A percentile compares a stretch with the other conserved stretches of the same genome.
Evolutionary conservation across 495 filamentous ascomycete species (phyloP).

Genomic region (Hyphodiscus hymeniophilus): DNA sequence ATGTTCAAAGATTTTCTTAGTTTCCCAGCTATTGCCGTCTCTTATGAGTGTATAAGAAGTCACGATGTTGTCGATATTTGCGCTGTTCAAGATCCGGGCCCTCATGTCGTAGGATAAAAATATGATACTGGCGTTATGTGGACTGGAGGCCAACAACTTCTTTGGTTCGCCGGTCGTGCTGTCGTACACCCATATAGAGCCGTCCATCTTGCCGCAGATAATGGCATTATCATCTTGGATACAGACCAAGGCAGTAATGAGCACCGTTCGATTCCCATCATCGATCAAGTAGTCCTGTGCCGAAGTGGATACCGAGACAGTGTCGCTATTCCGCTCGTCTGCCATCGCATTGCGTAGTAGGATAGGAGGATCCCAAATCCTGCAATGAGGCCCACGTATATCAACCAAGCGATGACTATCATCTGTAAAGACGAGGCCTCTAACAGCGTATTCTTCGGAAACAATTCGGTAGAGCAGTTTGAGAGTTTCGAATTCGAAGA

Average conservation of each 20-base stretch:
- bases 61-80: constrained; percentile 9
- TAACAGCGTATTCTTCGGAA: constrained; percentile 18
- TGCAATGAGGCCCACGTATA: constrained; percentile 27
- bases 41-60: constrained; percentile 18
- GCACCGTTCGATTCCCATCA: not conserved
- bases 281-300: constrained; percentile 8
- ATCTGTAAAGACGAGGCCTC: constrained; percentile 24
- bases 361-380: constrained; percentile 23
- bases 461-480: constrained; percentile 26
- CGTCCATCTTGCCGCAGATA: constrained; percentile 25
- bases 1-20: constrained; percentile 3
- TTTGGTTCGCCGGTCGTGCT: constrained; percentile 14
- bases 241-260: constrained; percentile 20
- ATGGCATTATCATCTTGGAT: constrained; percentile 14
- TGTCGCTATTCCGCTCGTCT: constrained; percentile 8
- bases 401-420: constrained; percentile 25
- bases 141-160: too few relatives aligned
- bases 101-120: constrained; percentile 22
- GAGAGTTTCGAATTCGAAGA: constrained; percentile 32
- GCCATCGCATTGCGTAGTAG: constrained; percentile 13
- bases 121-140: too few relatives aligned
- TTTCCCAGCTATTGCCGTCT: constrained; percentile 13
- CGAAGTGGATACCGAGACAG: not conserved
- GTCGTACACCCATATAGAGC: constrained; percentile 21
- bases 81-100: constrained; percentile 13